Evolutionary conservation across 805 yeast species (phyloP).

Genomic region (Candida parachauliodes): DNA sequence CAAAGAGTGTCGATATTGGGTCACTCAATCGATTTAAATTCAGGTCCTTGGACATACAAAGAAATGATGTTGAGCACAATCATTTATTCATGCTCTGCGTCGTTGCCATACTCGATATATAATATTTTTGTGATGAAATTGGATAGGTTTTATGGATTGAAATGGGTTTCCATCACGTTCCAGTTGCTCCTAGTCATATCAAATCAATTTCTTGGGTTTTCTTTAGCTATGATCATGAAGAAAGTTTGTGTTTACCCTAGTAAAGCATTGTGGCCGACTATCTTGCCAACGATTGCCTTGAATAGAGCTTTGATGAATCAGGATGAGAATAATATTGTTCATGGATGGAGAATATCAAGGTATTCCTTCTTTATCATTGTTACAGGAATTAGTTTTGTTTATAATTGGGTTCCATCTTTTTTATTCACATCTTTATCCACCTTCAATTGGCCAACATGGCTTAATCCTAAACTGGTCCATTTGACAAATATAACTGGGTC

Average conservation of each 20-base stretch:
- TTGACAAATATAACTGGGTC: slow-evolving; percentile 38
- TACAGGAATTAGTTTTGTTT: slow-evolving; percentile 31
- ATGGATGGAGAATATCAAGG: slow-evolving; percentile 42
- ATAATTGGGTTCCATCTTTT: slow-evolving; percentile 41
- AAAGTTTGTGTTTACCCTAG: slow-evolving; percentile 46
- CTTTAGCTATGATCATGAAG: slow-evolving; percentile 63
- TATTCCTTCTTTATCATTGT: slow-evolving; percentile 37
- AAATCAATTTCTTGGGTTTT: slow-evolving; percentile 62
- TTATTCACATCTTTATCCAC: slow-evolving; percentile 37
- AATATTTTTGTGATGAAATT: slow-evolving; percentile 43
- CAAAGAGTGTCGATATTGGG: slow-evolving; percentile 24
- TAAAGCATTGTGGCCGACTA: slow-evolving; percentile 43
- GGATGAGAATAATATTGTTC: slow-evolving; percentile 17
- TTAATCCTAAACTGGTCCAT: slow-evolving; percentile 35
- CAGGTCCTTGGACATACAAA: slow-evolving; percentile 43
- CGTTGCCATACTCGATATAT: slow-evolving; percentile 40
- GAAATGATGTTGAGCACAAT: slow-evolving; percentile 45
- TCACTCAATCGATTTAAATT: slow-evolving; percentile 26
- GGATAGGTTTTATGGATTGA: slow-evolving; percentile 38
- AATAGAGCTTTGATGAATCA: slow-evolving; percentile 38
- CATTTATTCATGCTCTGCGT: slow-evolving; percentile 40
- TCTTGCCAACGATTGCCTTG: slow-evolving; percentile 40
- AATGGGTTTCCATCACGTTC: slow-evolving; percentile 48
- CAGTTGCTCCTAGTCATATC: slow-evolving; percentile 51
- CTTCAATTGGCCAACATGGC: slow-evolving; percentile 47